Evolutionary conservation across 805 yeast genomes (phyloP).

Genomic region (Spathaspora hagerdaliae): DNA sequence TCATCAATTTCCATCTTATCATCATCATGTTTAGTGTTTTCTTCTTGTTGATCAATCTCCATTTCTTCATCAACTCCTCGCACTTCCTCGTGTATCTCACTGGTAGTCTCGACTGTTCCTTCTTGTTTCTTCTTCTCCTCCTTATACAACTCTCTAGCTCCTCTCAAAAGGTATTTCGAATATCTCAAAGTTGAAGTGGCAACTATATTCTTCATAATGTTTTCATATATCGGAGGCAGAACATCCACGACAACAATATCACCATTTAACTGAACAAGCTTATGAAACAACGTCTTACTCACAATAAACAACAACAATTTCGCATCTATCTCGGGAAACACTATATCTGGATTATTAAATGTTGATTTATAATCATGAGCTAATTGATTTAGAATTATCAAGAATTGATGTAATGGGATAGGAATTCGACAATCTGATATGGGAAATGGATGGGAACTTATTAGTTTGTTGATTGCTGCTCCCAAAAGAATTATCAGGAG

Average conservation of each 20-base stretch:
- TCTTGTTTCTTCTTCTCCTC: neutral
- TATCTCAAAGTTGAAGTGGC: conserved; percentile 15
- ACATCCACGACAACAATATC: conserved; percentile 17
- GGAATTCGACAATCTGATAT: conserved; percentile 6
- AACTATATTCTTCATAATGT: conserved; percentile 17
- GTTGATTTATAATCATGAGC: conserved; percentile 6
- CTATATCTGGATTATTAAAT: conserved; percentile 6
- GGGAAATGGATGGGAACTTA: conserved; percentile 4
- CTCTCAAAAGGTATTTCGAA: conserved; percentile 6
- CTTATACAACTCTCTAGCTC: conserved; percentile 4
- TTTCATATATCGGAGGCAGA: conserved; percentile 15
- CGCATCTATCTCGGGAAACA: conserved; percentile 6
- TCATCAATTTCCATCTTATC: conserved; percentile 12
- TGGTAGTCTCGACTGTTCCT: neutral
- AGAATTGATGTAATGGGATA: conserved; percentile 7
- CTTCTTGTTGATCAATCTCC: neutral
- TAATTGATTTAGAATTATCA: conserved; percentile 8
- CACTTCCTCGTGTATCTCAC: neutral
- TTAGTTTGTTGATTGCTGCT: conserved; percentile 10
- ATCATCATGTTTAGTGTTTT: conserved; percentile 12
- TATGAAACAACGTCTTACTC: conserved; percentile 8
- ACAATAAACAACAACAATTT: conserved; percentile 6
- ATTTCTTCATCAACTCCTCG: neutral
- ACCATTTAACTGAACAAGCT: conserved; percentile 17
- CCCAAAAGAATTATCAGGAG: conserved; percentile 12